phyloP scores from a whole-genome alignment of 192 early-diverging fungal species.

The Lobosporangium transversale region DNA sequence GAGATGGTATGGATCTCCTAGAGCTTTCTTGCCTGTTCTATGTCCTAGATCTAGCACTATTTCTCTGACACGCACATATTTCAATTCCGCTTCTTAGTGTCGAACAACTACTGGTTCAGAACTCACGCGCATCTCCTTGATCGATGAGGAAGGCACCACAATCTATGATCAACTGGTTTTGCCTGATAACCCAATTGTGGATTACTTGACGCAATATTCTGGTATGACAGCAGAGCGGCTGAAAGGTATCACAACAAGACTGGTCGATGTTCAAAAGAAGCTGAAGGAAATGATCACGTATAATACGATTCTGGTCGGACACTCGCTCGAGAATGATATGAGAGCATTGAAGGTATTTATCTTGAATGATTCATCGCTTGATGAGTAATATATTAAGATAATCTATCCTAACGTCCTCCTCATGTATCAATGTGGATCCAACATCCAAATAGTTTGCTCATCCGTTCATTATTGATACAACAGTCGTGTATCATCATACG shows the following conservation, averaged over 20 bases:
- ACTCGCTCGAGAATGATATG: conserved; percentile 75
- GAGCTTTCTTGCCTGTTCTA: neutral
- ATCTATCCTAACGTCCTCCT: too few species aligned
- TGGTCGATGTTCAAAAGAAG: conserved; percentile 59
- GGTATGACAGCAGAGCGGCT: conserved; percentile 65
- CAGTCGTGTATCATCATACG: conserved; percentile 62
- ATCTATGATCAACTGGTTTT: conserved; percentile 63
- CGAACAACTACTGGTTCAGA: conserved; percentile 52
- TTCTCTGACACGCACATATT: too few species aligned
- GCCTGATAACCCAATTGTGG: conserved; percentile 58
- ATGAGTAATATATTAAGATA: too few species aligned
- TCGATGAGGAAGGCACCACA: conserved; percentile 54
- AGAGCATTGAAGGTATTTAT: conserved; percentile 61
- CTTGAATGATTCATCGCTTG: neutral
- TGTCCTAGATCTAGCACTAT: neutral
- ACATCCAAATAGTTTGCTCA: conserved; percentile 60
- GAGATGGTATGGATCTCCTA: conserved; percentile 63
- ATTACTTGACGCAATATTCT: conserved; percentile 65
- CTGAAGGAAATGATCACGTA: conserved; percentile 58
- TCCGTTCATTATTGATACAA: conserved; percentile 71
- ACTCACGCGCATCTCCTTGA: conserved; percentile 62
- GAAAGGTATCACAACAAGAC: conserved; percentile 45
- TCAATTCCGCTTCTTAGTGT: conserved; percentile 30
- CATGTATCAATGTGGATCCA: too few species aligned
- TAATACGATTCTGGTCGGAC: conserved; percentile 62